Evolutionary conservation across 2,329 filamentous ascomycete species (phyloP).

Genomic region (Thermothelomyces thermophilus): DNA sequence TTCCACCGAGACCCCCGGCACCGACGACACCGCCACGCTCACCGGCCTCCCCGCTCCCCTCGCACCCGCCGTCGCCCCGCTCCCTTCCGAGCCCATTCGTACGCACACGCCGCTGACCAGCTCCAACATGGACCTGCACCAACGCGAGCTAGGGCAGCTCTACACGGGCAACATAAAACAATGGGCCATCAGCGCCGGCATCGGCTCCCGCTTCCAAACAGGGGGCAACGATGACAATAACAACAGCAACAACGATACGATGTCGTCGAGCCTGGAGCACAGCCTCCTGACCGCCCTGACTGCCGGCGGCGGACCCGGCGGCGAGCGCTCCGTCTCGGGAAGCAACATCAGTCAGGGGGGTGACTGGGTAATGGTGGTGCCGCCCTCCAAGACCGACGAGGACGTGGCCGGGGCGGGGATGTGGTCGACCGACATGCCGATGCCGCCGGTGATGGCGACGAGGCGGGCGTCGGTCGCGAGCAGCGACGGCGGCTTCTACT

Average conservation of each 20-base stretch:
- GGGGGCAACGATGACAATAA: no score
- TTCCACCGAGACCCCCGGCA: conserved; percentile 15
- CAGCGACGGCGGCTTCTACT: neutral
- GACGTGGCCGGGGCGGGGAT: conserved; percentile 7
- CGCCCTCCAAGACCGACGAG: neutral
- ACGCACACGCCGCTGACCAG: conserved; percentile 5
- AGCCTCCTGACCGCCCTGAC: no score
- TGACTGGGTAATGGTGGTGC: no score
- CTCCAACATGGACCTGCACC: conserved; percentile 8
- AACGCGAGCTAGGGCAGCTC: conserved; percentile 6
- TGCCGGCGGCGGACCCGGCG: no score
- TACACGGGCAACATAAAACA: conserved; percentile 4
- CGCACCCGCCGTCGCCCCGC: neutral
- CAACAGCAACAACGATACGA: no score
- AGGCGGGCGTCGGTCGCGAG: neutral
- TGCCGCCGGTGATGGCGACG: neutral
- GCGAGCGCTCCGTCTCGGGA: no score
- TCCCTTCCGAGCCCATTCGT: no score
- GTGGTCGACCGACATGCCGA: conserved; percentile 9
- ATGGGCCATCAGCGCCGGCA: conserved; percentile 16
- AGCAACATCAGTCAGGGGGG: no score
- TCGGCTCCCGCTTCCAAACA: conserved; percentile 1
- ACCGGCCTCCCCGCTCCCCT: neutral
- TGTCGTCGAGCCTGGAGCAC: no score
- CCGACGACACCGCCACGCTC: conserved; percentile 10